These are phyloP conservation scores for Saturnispora diversa DNA, from an alignment of 805 yeast species.

Conservation along the genomic window DNA sequence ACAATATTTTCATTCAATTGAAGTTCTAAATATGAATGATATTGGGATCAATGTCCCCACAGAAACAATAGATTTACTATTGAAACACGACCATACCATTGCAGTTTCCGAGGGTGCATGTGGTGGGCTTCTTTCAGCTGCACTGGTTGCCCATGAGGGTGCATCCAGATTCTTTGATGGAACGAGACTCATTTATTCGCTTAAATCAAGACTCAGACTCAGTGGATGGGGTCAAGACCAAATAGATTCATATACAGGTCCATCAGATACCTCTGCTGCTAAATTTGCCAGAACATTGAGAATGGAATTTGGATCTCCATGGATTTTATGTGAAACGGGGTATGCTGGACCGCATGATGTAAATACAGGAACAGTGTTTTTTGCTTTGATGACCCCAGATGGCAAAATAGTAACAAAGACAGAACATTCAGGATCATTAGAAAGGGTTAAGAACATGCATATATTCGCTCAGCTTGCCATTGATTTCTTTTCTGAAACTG, in stretches of 20 bases:
- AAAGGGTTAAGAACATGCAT: conserved; percentile 66
- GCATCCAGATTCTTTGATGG: conserved; percentile 81
- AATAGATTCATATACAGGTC: conserved; percentile 69
- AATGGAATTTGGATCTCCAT: conserved; percentile 76
- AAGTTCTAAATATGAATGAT: not conserved
- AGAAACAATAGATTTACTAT: conserved; percentile 1
- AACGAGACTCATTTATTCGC: conserved; percentile 70
- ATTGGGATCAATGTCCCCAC: conserved; percentile 4
- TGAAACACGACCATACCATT: conserved; percentile 47
- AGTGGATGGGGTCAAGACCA: conserved; percentile 75
- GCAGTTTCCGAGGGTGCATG: conserved; percentile 86
- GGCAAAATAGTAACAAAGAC: conserved; percentile 42
- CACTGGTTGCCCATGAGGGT: conserved; percentile 75
- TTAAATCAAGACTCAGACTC: conserved; percentile 63
- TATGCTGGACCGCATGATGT: conserved; percentile 66
- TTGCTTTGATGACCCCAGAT: conserved; percentile 62
- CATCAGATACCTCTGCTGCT: conserved; percentile 65
- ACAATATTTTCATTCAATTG: not conserved
- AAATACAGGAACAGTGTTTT: conserved; percentile 57
- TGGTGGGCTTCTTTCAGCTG: conserved; percentile 79
- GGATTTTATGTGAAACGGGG: conserved; percentile 78
- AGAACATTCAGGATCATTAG: conserved; percentile 36
- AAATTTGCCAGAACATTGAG: conserved; percentile 71
- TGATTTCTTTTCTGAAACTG: conserved; percentile 16
- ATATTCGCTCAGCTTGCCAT: conserved; percentile 63